Evolutionary conservation across 1,139 yeast genomes (phyloP), one percentile per base, ranked within the genome.

Genomic region (Suhomyces guaymorum): DNA sequence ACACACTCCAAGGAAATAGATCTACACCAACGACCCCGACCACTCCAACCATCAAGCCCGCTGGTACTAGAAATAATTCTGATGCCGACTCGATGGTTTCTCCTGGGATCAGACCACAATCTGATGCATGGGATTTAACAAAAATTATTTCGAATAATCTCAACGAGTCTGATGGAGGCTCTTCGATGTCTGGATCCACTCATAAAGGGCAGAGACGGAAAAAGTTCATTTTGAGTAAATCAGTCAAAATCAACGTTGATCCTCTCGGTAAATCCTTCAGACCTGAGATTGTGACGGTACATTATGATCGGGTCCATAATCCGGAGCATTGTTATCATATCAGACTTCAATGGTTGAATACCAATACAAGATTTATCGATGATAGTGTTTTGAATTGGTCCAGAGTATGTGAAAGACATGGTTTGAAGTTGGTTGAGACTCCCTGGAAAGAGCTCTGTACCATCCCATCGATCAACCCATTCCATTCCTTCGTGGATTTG

Each of bases 301-400:
- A 92, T 59, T 86, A 87, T 52, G 98, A 94, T 55, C 73, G 82
- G 36, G 92, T 89, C 3, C 97, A 89, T 54, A 92, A 90, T 54
- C 97, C 97, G 0, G 95, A 88, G 43, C 95, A 90, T 52, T 90
- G 97, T 52, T 94, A 82, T 63, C 98, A 90, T 52, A 73, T 94
- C 23, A 70, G 96, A 35, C 62, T 92, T 18, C 97, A 92, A 57
- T 94, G 99, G 98, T 65, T 92, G 24, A 87, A 86, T 41, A 82
- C 96, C 0, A 88, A 97, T 0, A 85, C 95, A 1, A 85, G 83
- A 52, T 73, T 92, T 32, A 82, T 94, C 38, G 98, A 94, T 48
- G 97, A 92, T 49, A 70, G 88, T n/a, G 74, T 94, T 19, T 81
- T 74, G 26, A 77, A 78, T 33, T 83, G 97, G 85, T 77, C 89